Base-by-base conservation (phyloP, 257 asterid genomes). In the Solanum etuberosum region DNA sequence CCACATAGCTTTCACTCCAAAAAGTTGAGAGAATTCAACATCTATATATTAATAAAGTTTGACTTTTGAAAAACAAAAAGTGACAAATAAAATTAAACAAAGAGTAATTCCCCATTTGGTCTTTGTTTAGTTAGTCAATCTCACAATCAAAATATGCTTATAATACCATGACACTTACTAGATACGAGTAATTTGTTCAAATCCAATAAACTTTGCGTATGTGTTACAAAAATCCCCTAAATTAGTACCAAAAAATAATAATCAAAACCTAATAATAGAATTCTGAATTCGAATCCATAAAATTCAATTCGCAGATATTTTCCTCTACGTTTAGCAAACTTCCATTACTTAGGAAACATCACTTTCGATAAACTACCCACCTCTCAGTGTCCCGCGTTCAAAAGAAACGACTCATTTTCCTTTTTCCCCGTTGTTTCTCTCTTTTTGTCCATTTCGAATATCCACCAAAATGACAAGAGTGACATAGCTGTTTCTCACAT, bases 401-500 rank as follows among this genome's bases (percentile, higher is more conserved):
- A 35, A 73, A 38, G 21, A 76, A 40, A 40, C 59, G 59, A 38
- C 13, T 74, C 5, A 10, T 11, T 40, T 38, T 73, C 3, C 2
- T n/a, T 76, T 76, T 18, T 2, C 32, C 10, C 27, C 18, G 59
- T 38, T 65, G 43, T 71, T 31, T 42, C 21, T 61, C 27, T 57
- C 16, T 25, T 54, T 25, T 35, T 68, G n/a, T 1, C 70, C 18
- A 13, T 67, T 4, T 11, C 43, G 21, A 63, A 54, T n/a, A 8
- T 81, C 40, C 14, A 72, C 35, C 51, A 67, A 54, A 37, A 65
- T 78, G 84, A 21, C 51, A 73, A 73, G 31, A 73, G 51, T 23
- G 82, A 9, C 88, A 35, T 84, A 88, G 90, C 87, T 88, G 89
- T 86, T 71, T 32, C 37, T 83, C 89, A 89, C 89, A 71, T 73